phyloP scores from a whole-genome alignment of 345 rosid species.

The Syzygium aqueum region DNA sequence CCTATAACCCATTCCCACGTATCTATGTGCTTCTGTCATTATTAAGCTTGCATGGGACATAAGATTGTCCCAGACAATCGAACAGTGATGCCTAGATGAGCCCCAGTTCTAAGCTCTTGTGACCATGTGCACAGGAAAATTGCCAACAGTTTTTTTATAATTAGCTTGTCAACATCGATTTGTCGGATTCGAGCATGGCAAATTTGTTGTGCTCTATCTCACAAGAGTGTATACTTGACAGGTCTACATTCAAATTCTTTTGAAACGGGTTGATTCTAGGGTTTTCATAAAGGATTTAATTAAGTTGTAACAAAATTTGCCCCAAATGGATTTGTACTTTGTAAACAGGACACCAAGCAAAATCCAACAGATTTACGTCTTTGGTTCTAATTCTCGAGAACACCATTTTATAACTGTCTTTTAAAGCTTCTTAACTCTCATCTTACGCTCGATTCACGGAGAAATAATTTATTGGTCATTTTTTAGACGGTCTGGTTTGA shows the following conservation, averaged over 20 bases:
- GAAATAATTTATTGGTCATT: too few relatives aligned
- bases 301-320: background rate
- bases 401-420: background rate
- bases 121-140: background rate
- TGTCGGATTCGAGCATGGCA: background rate
- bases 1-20: background rate
- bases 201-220: background rate
- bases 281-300: background rate
- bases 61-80: background rate
- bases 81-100: background rate
- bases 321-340: background rate
- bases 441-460: too few relatives aligned
- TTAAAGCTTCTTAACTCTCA: too few relatives aligned
- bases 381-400: background rate
- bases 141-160: background rate
- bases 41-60: background rate
- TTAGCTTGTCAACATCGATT: background rate
- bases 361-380: background rate
- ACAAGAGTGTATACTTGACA: background rate
- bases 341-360: background rate
- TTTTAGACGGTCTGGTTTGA: too few relatives aligned
- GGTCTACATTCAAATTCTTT: background rate
- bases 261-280: background rate
- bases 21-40: background rate
- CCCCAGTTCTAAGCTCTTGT: background rate